These are phyloP conservation scores for Purpureocillium lavendulum DNA, from an alignment of 2,329 filamentous ascomycete genomes.

Conservation along the genomic window DNA sequence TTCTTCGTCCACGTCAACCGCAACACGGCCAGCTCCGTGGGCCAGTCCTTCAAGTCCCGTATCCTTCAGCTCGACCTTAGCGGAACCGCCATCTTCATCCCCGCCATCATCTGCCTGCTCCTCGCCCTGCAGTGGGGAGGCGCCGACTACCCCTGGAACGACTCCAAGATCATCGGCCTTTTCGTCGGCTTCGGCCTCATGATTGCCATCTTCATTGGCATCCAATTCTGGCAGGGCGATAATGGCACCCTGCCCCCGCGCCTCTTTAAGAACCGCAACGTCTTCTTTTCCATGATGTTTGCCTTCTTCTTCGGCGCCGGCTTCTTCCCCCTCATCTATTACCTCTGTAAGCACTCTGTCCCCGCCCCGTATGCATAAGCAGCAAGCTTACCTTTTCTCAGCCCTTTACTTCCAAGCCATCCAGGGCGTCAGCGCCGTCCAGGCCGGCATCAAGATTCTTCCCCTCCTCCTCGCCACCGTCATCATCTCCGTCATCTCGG, in stretches of 20 bases:
- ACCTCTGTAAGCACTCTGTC: constrained; percentile 31
- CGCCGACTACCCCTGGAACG: constrained; percentile 40
- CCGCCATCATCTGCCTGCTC: constrained; percentile 42
- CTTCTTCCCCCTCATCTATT: constrained; percentile 47
- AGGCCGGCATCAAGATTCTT: constrained; percentile 46
- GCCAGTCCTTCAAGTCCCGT: constrained; percentile 24
- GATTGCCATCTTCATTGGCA: constrained; percentile 34
- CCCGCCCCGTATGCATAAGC: not conserved
- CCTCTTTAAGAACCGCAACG: constrained; percentile 33
- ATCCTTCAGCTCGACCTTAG: constrained; percentile 39
- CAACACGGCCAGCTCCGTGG: constrained; percentile 21
- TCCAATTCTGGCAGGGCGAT: constrained; percentile 35
- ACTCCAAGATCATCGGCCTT: constrained; percentile 39
- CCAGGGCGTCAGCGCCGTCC: constrained; percentile 40
- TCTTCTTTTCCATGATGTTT: constrained; percentile 33
- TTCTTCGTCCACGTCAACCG: constrained; percentile 35
- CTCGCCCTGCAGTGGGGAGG: constrained; percentile 52
- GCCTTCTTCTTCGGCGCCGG: constrained; percentile 39
- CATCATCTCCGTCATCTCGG: constrained; percentile 35
- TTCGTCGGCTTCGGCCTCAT: constrained; percentile 40
- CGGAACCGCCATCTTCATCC: constrained; percentile 41
- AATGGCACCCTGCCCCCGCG: constrained; percentile 37
- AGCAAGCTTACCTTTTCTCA: constrained; percentile 7
- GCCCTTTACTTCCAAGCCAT: constrained; percentile 47
- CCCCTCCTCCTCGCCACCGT: constrained; percentile 44